Base-by-base conservation (phyloP, 495 filamentous ascomycete genomes). In the Schizothecium vesticola region DNA sequence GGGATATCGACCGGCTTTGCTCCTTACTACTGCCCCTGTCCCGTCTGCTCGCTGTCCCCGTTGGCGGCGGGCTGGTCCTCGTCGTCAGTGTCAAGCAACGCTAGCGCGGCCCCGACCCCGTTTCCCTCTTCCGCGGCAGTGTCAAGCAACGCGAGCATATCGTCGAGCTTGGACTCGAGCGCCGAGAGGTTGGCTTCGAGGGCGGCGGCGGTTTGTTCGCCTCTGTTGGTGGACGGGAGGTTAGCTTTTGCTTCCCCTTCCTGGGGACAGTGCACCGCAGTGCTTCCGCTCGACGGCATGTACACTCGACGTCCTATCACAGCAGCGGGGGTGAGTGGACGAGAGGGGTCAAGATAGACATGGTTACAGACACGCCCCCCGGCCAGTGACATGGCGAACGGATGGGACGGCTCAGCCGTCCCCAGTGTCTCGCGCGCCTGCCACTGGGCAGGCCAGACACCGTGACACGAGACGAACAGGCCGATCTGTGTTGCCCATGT, bases 131-230 rank as follows among this genome's bases (percentile, higher is more conserved):
- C 19, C 55, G 19, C 10, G 22, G n/a, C 5, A 1, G 55, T 64
- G 51, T 7, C 10, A 21, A 63, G 23, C 24, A 6, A 72, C 7
- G 83, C 82, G 23, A 88, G 74, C 7, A 88, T 67, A 60, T 77
- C 80, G 65, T 88, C 85, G 51, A 88, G 80, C 71, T 83, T 87
- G 68, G 71, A 79, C 73, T 88, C 85, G 23, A 88, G 70, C 36
- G 59, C 81, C 9, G 79, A 79, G 65, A 88, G 72, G 63, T 80
- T 80, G n/a, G 81, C 76, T 72, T 88, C 86, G n/a, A 88, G 75
- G 63, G 79, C 79, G 12, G 80, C 70, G 26, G 86, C 86, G 22
- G 85, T 81, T 70, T 81, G 80, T 68, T 88, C 86, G 68, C 85
- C 86, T 74, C 86, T 87, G 62, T 61, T 64, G 19, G 22, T 36